These are phyloP conservation scores for Leucogyrophana mollusca DNA, from an alignment of 768 basidiomycete species.

Conservation along the genomic window DNA sequence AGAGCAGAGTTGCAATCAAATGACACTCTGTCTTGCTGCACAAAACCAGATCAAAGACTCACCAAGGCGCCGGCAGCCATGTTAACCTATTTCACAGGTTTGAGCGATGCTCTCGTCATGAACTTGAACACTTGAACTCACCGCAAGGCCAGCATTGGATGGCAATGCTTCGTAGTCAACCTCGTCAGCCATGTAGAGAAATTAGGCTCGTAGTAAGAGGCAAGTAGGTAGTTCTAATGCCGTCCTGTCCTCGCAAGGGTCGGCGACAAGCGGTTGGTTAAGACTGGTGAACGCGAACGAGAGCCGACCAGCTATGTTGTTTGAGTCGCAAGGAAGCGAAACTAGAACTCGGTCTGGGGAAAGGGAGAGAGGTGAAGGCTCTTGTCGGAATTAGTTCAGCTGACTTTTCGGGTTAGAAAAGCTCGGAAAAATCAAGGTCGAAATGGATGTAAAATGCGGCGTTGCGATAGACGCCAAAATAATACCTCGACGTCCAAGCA, in stretches of 20 bases:
- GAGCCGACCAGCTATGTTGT: background rate
- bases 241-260: conserved; percentile 4
- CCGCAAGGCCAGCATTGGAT: conserved; percentile 76
- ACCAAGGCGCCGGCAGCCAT: conserved; percentile 97
- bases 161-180: conserved; percentile 69
- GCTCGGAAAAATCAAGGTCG: too few species aligned
- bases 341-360: too few species aligned
- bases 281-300: background rate
- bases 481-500: conserved; percentile 1
- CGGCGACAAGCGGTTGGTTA: background rate
- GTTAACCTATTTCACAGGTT: conserved; percentile 61
- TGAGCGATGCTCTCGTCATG: conserved; percentile 15
- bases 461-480: too few species aligned
- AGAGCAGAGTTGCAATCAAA: too few species aligned
- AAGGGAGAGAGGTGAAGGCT: too few species aligned
- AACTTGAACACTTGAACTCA: conserved; percentile 25
- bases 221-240: conserved; percentile 3
- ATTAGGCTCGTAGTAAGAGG: background rate
- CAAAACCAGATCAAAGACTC: conserved; percentile 32
- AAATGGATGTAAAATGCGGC: background rate
- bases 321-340: too few species aligned
- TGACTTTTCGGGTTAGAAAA: too few species aligned
- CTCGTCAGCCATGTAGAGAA: conserved; percentile 37
- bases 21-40: background rate
- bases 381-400: too few species aligned